Conservation (phyloP, 345 rosid species). For the Cardiospermum halicacabum region DNA sequence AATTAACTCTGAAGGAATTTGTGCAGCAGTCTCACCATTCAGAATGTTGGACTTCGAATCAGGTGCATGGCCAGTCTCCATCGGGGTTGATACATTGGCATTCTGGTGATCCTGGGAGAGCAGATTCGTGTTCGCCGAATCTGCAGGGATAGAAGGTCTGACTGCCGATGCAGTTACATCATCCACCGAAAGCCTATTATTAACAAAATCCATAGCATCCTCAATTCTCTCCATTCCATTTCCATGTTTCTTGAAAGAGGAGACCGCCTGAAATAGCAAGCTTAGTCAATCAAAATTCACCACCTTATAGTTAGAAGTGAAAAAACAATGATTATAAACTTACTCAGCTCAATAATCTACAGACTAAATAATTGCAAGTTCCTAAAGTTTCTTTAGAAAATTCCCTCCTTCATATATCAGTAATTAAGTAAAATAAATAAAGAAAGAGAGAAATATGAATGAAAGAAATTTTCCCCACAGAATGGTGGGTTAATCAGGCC, state of each 20-base stretch:
- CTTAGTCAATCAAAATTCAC: neutral
- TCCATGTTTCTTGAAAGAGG: slow-evolving; percentile 35
- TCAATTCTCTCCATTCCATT: slow-evolving; percentile 42
- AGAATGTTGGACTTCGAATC: slow-evolving; percentile 29
- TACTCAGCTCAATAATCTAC: neutral
- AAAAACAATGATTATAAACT: neutral
- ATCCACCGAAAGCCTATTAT: slow-evolving; percentile 44
- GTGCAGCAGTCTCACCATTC: slow-evolving; percentile 32
- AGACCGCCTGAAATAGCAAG: slow-evolving; percentile 48
- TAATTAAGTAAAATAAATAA: no score
- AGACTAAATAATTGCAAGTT: neutral
- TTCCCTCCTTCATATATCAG: no score
- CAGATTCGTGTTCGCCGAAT: slow-evolving; percentile 23
- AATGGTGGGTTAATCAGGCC: slow-evolving; percentile 5
- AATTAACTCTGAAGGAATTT: slow-evolving; percentile 59
- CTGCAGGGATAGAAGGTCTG: slow-evolving; percentile 25
- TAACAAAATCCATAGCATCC: slow-evolving; percentile 62
- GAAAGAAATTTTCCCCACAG: neutral
- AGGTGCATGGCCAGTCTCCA: slow-evolving; percentile 23
- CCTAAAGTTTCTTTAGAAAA: neutral
- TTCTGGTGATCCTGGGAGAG: slow-evolving; percentile 37
- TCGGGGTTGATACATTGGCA: slow-evolving; percentile 25
- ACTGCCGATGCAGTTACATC: slow-evolving; percentile 17
- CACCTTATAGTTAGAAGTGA: neutral
- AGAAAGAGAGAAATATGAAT: no score